These are phyloP conservation scores for Mariannaea elegans DNA, from an alignment of 2,329 filamentous ascomycete genomes.

Conservation along the genomic window DNA sequence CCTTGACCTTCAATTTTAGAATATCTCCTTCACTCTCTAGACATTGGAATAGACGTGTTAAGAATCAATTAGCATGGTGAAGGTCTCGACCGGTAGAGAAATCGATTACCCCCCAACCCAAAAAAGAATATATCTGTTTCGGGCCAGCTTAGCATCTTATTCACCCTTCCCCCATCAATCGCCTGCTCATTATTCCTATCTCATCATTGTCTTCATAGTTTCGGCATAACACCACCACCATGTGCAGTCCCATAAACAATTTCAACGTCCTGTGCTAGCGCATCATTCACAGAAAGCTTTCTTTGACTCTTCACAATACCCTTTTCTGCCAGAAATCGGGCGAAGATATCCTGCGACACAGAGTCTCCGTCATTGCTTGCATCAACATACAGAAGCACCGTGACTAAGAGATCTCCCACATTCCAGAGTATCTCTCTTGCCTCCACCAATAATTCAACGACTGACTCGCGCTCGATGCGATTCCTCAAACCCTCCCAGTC, in stretches of 20 bases:
- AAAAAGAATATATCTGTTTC: background rate
- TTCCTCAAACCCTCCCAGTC: constrained; percentile 53
- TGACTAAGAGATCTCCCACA: constrained; percentile 55
- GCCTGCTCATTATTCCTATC: background rate
- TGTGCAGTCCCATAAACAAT: constrained; percentile 48
- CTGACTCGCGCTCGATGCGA: constrained; percentile 45
- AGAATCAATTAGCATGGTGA: no score
- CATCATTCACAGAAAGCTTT: constrained; percentile 33
- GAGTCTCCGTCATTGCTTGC: constrained; percentile 47
- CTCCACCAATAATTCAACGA: constrained; percentile 54
- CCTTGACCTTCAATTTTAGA: no score
- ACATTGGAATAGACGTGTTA: no score
- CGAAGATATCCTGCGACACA: constrained; percentile 50
- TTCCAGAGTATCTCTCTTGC: constrained; percentile 56
- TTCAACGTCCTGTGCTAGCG: constrained; percentile 43
- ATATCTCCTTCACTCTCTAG: no score
- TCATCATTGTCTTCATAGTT: constrained; percentile 33
- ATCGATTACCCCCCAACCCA: no score
- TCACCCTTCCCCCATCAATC: background rate
- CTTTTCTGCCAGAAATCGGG: constrained; percentile 48
- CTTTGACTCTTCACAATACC: constrained; percentile 26
- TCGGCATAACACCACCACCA: constrained; percentile 24
- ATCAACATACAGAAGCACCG: constrained; percentile 54
- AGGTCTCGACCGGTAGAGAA: no score
- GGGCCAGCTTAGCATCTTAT: background rate